Base-by-base conservation (phyloP, 495 filamentous ascomycete genomes). In the Penicillium bovifimosum region DNA sequence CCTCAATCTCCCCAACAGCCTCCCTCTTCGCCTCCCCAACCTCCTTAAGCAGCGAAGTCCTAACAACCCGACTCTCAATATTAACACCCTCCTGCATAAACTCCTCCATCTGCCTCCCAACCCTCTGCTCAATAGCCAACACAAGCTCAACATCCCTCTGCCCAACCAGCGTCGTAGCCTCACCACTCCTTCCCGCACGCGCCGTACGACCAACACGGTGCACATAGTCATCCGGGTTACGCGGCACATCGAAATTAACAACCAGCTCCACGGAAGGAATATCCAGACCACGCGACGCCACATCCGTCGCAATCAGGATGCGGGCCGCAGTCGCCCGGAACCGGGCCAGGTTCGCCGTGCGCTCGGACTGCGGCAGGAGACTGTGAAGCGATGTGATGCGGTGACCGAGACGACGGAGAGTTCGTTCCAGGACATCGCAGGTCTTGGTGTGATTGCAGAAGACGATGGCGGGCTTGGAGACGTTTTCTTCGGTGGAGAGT, bases 221-320 rank as follows among this genome's bases (percentile, higher is more conserved):
- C 53, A 99, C 89, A 60, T 97, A 99, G 66, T 96, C 95, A 65
- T 96, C 93, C 31, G 93, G 91, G 64, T 96, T 90, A 2, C 92
- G 83, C 1, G 93, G 93, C 14, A 99, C 83, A 62, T 97, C 95
- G 63, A 88, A 97, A 66, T 99, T 97, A 43, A 99, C 73, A 7
- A 99, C 92, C 9, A 97, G 68, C 46, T 80, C 85, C 1, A 97
- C 95, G 53, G 86, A 86, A 0, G 91, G 95, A 50, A 99, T 96
- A 76, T 99, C 93, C 9, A 99, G 80, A 79, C 93, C 93, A 61
- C 93, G 79, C n/a, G 88, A 85, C 1, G 93, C 93, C 11, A 99
- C 92, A 66, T 99, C 95, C 0, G 93, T 97, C 3, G 95, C 95
- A 9, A 99, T 85, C 3, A 99, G 76, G 47, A 99, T 83, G 6